Base-by-base conservation (phyloP, 2,329 filamentous ascomycete genomes). In the Chrysoporthe cubensis region DNA sequence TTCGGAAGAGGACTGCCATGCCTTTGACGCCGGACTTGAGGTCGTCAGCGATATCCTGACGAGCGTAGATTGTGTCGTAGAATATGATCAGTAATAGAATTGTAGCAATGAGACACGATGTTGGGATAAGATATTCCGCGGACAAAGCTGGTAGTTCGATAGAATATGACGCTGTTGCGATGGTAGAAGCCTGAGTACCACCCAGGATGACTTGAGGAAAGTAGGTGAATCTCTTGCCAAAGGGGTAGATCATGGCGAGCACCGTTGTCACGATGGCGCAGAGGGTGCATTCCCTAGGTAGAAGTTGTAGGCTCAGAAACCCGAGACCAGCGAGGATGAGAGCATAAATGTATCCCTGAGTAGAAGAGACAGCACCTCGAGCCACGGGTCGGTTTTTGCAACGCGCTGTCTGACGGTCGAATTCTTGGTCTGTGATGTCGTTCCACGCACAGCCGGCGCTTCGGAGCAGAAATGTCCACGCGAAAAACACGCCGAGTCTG, bases 381-480 rank as follows among this genome's bases (percentile, higher is more conserved):
- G 84, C 83, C 70, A 85, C 82, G 1, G 84, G 84, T 21, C 85
- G 79, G 69, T 83, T 80, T 44, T 81, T 80, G 52, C 82, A 85
- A 50, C 85, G 80, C 70, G 78, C 79, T 11, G 85, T 84, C 69
- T 82, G 77, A 3, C 83, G 81, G 71, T 88, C 86, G 63, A 86
- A 77, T 57, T 85, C 82, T 60, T 82, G 80, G 71, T 88, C 86
- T 75, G 84, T 80, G 44, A 82, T 80, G 71, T 88, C 85, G 72
- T 88, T 88, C 77, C 86, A 87, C 0, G 84, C 80, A 72, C 85
- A 88, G 4, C 82, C 79, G 26, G 80, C 80, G 37, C 83, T 81
- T 63, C 84, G 80, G 76, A 86, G 80, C 63, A 87, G 78, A 70
- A 86, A 73, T 18, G 81, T 81, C 69, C 66, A 72, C 52, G 79